Conservation (phyloP, 345 rosid species). For the Balakata baccata region DNA sequence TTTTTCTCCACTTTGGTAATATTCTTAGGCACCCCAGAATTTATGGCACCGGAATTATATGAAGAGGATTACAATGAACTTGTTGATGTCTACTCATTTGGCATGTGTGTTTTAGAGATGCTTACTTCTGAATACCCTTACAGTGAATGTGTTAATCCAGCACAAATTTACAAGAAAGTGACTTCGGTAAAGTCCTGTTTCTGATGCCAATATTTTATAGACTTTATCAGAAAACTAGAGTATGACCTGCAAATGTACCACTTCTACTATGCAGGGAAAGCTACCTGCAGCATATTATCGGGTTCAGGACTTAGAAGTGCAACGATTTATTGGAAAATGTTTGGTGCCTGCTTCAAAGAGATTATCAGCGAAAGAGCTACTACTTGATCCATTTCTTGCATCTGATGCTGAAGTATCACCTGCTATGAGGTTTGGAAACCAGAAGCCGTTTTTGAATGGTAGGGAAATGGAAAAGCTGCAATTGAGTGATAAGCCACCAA, state of each 20-base stretch:
- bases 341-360: conserved; percentile 60
- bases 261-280: conserved; percentile 53
- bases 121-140: conserved; percentile 33
- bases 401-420: conserved; percentile 37
- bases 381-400: conserved; percentile 59
- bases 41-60: conserved; percentile 36
- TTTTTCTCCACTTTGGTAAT: not conserved
- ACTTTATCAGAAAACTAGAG: not conserved
- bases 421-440: conserved; percentile 29
- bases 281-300: conserved; percentile 63
- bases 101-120: conserved; percentile 38
- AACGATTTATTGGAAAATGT: conserved; percentile 60
- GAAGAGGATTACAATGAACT: conserved; percentile 37
- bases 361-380: conserved; percentile 56
- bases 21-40: conserved; percentile 32
- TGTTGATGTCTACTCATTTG: conserved; percentile 37
- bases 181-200: conserved; percentile 24
- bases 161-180: conserved; percentile 40
- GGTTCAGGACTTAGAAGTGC: conserved; percentile 61
- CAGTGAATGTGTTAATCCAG: conserved; percentile 36
- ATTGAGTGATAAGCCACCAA: conserved; percentile 40
- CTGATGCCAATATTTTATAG: not conserved
- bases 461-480: conserved; percentile 51
- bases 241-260: not conserved
- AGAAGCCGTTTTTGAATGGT: conserved; percentile 50